These are phyloP conservation scores for Hemerocallis citrina DNA, from an alignment of 106 monocot species.

Conservation along the genomic window DNA sequence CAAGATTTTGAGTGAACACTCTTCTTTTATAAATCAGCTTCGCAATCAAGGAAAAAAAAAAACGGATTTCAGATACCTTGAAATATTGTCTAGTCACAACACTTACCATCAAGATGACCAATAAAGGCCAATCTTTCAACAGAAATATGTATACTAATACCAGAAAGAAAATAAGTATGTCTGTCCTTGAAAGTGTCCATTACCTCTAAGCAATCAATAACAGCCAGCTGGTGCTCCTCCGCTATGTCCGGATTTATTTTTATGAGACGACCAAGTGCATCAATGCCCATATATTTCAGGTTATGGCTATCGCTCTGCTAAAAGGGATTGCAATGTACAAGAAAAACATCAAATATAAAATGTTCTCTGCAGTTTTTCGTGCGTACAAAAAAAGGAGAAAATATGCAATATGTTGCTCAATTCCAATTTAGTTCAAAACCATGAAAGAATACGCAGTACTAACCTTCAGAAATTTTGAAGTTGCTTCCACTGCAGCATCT, in stretches of 20 bases:
- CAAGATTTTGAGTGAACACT: no score
- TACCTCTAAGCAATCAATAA: constrained; percentile 99
- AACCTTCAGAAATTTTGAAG: constrained; percentile 98
- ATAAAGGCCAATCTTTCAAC: neutral
- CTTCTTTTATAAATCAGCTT: no score
- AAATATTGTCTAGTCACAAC: neutral
- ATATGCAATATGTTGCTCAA: neutral
- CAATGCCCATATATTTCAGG: constrained; percentile 98
- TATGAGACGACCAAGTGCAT: constrained; percentile 88
- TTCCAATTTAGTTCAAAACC: neutral
- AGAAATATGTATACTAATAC: neutral
- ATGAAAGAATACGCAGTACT: constrained; percentile 6
- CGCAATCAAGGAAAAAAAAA: neutral
- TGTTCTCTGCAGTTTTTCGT: neutral
- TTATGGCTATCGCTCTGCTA: constrained; percentile 92
- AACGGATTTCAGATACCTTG: neutral
- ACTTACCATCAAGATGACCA: neutral
- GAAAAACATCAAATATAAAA: neutral
- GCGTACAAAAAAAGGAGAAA: neutral
- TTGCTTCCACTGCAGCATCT: constrained; percentile 79
- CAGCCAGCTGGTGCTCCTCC: constrained; percentile 94
- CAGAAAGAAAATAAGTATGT: neutral
- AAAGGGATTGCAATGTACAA: constrained; percentile 8
- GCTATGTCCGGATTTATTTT: constrained; percentile 97
- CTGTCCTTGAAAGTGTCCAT: neutral